These are phyloP conservation scores for Cercophora sp. DNA, from an alignment of 495 filamentous ascomycete species.

Conservation along the genomic window DNA sequence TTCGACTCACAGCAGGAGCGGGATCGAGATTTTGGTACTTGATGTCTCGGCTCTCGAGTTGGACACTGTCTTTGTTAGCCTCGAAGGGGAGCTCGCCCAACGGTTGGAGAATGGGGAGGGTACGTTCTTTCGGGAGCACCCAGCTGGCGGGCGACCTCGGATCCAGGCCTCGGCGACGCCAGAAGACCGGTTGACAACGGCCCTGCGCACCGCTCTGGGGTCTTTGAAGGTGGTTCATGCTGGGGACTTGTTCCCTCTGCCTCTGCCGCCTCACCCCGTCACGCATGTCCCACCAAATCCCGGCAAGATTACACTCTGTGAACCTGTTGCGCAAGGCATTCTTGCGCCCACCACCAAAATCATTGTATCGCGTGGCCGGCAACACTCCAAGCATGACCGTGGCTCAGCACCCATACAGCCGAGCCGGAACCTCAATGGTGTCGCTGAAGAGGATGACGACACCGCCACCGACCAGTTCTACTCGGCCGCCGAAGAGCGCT, in stretches of 20 bases:
- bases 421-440: conserved; percentile 52
- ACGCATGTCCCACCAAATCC: conserved; percentile 82
- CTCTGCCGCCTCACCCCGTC: conserved; percentile 80
- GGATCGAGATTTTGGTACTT: conserved; percentile 73
- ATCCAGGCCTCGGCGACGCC: conserved; percentile 27
- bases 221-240: conserved; percentile 72
- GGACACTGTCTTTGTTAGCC: conserved; percentile 77
- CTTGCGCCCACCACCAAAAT: conserved; percentile 65
- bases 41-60: conserved; percentile 76
- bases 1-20: conserved; percentile 54
- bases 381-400: conserved; percentile 41
- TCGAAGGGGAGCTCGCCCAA: conserved; percentile 68
- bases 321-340: conserved; percentile 79
- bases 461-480: conserved; percentile 85
- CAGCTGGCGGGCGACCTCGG: conserved; percentile 26
- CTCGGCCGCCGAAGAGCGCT: conserved; percentile 75
- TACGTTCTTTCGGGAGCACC: conserved; percentile 51
- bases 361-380: conserved; percentile 57
- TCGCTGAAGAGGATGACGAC: conserved; percentile 64
- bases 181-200: conserved; percentile 66
- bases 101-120: conserved; percentile 55
- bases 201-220: conserved; percentile 70
- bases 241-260: conserved; percentile 79
- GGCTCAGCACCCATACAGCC: conserved; percentile 30
- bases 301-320: conserved; percentile 71